Evolutionary conservation across 1,139 yeast species (phyloP).

Genomic region (Taphrina wiesneri): DNA sequence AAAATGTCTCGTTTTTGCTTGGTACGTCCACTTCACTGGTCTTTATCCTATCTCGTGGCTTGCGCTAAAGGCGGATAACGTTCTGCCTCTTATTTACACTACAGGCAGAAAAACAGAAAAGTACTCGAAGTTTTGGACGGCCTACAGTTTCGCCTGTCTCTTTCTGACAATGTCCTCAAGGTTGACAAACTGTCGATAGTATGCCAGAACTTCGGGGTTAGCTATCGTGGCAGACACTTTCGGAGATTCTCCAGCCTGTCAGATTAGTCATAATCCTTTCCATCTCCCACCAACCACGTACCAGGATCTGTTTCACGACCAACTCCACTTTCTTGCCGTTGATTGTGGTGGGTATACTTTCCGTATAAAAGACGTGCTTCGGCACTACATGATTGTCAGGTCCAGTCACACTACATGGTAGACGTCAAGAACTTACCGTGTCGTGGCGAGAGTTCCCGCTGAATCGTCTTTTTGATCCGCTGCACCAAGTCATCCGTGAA

Average conservation of each 20-base stretch:
- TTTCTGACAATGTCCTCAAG: slow-evolving; percentile 13
- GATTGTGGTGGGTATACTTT: slow-evolving; percentile 41
- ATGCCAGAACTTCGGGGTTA: slow-evolving; percentile 39
- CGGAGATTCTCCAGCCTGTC: slow-evolving; percentile 35
- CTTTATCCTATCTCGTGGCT: background rate
- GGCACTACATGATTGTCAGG: slow-evolving; percentile 36
- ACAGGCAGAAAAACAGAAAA: no score
- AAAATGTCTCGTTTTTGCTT: no score
- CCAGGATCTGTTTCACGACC: slow-evolving; percentile 39
- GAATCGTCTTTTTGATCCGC: slow-evolving; percentile 36
- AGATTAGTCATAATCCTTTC: background rate
- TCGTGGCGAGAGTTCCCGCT: slow-evolving; percentile 39
- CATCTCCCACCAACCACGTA: background rate
- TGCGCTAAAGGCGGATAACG: background rate
- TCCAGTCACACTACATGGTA: background rate
- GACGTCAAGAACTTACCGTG: slow-evolving; percentile 34
- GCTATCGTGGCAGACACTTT: slow-evolving; percentile 41
- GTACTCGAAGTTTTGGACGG: background rate
- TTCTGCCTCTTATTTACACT: no score
- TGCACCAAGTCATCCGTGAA: slow-evolving; percentile 35
- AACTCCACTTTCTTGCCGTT: slow-evolving; percentile 41
- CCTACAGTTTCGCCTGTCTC: background rate
- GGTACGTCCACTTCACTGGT: no score
- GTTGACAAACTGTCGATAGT: slow-evolving; percentile 39
- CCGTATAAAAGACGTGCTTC: slow-evolving; percentile 38